These are phyloP conservation scores for Aspergillus homomorphus DNA, from an alignment of 495 filamentous ascomycete genomes.

Conservation along the genomic window DNA sequence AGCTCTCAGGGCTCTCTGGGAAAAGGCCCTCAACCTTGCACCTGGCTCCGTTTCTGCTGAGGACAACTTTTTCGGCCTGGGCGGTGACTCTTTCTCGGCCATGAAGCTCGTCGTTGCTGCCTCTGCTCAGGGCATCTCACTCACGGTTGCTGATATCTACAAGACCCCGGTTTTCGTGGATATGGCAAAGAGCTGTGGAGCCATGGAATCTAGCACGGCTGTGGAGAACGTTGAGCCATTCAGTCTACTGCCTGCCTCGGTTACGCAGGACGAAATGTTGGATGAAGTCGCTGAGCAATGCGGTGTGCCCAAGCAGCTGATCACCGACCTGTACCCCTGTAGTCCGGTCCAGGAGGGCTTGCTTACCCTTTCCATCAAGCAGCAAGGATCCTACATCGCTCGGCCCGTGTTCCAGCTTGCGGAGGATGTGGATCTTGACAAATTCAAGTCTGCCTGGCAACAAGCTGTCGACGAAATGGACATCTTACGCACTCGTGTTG, in stretches of 20 bases:
- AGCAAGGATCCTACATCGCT: constrained; percentile 52
- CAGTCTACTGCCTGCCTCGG: constrained; percentile 36
- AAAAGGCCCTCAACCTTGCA: constrained; percentile 34
- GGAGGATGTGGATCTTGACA: constrained; percentile 37
- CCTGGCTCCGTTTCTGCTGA: constrained; percentile 38
- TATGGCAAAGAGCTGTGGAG: constrained; percentile 40
- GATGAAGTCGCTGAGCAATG: constrained; percentile 48
- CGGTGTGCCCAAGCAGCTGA: constrained; percentile 31
- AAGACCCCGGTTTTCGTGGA: constrained; percentile 43
- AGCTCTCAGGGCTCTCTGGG: constrained; percentile 36
- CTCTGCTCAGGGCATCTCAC: constrained; percentile 37
- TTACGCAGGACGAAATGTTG: constrained; percentile 29
- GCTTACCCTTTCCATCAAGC: constrained; percentile 57
- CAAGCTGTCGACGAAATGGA: constrained; percentile 43
- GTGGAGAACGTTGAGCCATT: constrained; percentile 37
- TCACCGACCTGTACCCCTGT: constrained; percentile 63
- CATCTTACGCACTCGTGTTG: constrained; percentile 55
- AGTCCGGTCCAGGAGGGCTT: constrained; percentile 70
- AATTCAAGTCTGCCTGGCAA: constrained; percentile 55
- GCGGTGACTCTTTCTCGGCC: constrained; percentile 55
- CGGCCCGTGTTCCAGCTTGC: constrained; percentile 46
- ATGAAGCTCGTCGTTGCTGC: constrained; percentile 54
- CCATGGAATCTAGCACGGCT: constrained; percentile 3
- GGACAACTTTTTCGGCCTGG: constrained; percentile 53
- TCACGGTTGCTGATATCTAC: constrained; percentile 52